These are phyloP conservation scores for Solanum gracilifrons DNA, from an alignment of 257 asterid genomes.

Conservation along the genomic window DNA sequence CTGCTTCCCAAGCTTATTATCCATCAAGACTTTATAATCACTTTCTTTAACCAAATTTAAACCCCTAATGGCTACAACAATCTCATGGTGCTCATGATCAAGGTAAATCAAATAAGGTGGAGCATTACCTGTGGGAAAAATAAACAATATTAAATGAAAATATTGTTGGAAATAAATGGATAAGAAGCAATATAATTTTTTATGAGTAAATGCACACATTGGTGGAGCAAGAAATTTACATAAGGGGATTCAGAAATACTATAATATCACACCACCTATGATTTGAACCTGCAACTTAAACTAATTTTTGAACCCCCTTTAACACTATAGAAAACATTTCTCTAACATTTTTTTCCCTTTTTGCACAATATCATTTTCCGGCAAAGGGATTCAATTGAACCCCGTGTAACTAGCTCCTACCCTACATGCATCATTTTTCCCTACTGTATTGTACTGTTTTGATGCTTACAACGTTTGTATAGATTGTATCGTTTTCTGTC, in stretches of 20 bases:
- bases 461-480: not conserved
- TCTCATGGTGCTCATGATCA: conserved; percentile 64
- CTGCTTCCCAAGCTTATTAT: conserved; percentile 78
- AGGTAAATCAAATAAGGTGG: conserved; percentile 80
- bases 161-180: not conserved
- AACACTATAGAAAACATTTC: not conserved
- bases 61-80: conserved; percentile 80
- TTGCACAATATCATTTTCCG: not conserved
- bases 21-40: conserved; percentile 64
- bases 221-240: not conserved
- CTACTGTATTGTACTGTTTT: not conserved
- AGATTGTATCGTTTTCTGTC: not conserved
- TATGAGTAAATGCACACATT: not conserved
- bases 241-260: not conserved
- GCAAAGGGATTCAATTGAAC: not conserved
- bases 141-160: not conserved
- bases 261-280: not conserved
- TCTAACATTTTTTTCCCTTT: not conserved
- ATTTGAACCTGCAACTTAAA: not conserved
- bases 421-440: not conserved
- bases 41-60: conserved; percentile 59
- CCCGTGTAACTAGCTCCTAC: not conserved
- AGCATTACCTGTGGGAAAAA: conserved; percentile 34
- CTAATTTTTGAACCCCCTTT: not conserved
- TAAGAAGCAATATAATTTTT: not conserved